phyloP scores from a whole-genome alignment of 164 flowering plant genomes.

The Magnolia kwangsiensis region DNA sequence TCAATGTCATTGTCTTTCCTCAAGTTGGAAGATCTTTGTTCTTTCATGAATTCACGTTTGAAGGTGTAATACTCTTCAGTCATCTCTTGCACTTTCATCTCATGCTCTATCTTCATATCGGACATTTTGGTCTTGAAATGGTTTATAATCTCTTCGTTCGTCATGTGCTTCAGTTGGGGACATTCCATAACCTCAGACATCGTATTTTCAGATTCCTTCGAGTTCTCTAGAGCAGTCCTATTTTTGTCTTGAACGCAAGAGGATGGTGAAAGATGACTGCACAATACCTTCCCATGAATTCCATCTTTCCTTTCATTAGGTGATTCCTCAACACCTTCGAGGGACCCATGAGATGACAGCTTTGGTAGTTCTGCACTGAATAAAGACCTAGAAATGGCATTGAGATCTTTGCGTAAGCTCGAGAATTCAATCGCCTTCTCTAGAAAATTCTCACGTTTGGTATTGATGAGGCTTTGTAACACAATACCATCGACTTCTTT shows the following conservation, averaged over 20 bases:
- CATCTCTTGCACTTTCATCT: slow-evolving; percentile 43
- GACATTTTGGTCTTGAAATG: slow-evolving; percentile 54
- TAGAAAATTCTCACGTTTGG: slow-evolving; percentile 41
- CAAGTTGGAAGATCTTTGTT: slow-evolving; percentile 36
- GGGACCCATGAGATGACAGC: slow-evolving; percentile 42
- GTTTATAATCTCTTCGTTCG: slow-evolving; percentile 43
- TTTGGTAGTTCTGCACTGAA: slow-evolving; percentile 41
- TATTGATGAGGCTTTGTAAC: slow-evolving; percentile 31
- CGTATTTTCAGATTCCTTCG: slow-evolving; percentile 28
- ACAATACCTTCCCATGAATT: slow-evolving; percentile 37
- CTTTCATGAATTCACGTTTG: slow-evolving; percentile 57
- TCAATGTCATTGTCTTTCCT: slow-evolving; percentile 71
- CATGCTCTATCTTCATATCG: slow-evolving; percentile 71
- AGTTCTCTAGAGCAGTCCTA: slow-evolving; percentile 24
- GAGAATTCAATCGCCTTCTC: slow-evolving; percentile 47
- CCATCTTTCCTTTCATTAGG: slow-evolving; percentile 32
- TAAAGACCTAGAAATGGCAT: slow-evolving; percentile 42
- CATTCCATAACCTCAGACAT: slow-evolving; percentile 41
- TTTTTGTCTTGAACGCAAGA: slow-evolving; percentile 31
- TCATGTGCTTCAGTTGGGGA: slow-evolving; percentile 44
- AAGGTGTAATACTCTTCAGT: slow-evolving; percentile 57
- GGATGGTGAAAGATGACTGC: slow-evolving; percentile 23
- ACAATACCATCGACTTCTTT: slow-evolving; percentile 52
- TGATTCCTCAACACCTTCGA: slow-evolving; percentile 38
- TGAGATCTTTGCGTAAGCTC: slow-evolving; percentile 52